Evolutionary conservation across 2,329 filamentous ascomycete species (phyloP), one percentile per base, ranked within the genome.

Genomic region (Balansia obtecta): DNA sequence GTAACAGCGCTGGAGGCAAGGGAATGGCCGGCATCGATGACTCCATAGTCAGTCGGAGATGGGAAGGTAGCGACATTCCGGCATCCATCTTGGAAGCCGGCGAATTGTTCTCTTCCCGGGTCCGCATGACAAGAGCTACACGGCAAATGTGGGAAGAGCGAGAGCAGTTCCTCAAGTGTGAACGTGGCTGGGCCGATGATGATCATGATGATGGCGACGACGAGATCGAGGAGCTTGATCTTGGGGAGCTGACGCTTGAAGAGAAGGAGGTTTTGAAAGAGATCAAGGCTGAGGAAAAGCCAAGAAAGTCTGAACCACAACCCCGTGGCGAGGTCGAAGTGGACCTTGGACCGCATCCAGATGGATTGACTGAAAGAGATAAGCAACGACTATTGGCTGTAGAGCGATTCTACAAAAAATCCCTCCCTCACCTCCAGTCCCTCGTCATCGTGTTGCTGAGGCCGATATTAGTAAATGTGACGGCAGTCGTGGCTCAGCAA

Each of bases 81-180:
- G 84, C 88, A 8, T 97, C 91, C 1, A 97, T 98, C 52, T 77
- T 96, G 15, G 93, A 98, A 67, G 93, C 93, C 7, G 93, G 93
- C 8, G 85, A 93, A 61, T 73, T 98, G 1, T 98, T 98, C 65
- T 87, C 90, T 0, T 85, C 80, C 52, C 80, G 93, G 48, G 93
- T 96, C 65, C 80, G 91, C 57, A 95, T 95, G 77, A 95, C 89
- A 0, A 77, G 93, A 53, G 88, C 88, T 5, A 91, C 94, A 68
- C 82, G 88, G 50, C 93, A 98, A 67, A 72, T 98, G 13, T 98
- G 93, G 91, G 86, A 95, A 57, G 90, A 95, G 63, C 80, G 93
- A 45, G 90, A 96, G 60, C 80, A 80, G 30, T 98, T 94, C 57
- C 83, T 96, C 70, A 91, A 86, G 61, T 94, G 87, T 57, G 91